phyloP scores from a whole-genome alignment of 2,329 filamentous ascomycete species.

The Fusarium virguliforme region DNA sequence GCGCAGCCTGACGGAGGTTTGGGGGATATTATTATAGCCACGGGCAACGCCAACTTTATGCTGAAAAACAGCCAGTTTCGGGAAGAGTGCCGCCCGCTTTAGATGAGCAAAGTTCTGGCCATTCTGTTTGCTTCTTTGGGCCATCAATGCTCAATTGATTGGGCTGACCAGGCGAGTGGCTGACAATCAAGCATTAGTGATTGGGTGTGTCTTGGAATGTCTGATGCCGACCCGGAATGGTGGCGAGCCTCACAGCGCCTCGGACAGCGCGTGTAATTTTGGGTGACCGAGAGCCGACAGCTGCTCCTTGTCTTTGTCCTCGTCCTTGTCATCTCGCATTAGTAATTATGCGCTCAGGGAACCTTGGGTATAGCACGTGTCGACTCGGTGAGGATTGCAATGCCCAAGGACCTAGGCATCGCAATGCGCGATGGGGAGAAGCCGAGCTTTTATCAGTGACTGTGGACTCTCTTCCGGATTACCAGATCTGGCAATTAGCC shows the following conservation, averaged over 20 bases:
- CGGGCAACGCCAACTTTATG: no score
- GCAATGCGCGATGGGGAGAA: background rate
- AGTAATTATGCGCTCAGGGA: background rate
- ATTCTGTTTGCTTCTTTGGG: background rate
- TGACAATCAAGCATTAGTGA: background rate
- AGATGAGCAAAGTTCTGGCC: background rate
- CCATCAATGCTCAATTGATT: background rate
- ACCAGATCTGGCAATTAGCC: background rate
- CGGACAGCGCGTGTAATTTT: background rate
- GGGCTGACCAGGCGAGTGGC: background rate
- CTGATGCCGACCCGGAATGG: background rate
- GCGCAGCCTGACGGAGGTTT: no score
- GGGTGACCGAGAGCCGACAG: background rate
- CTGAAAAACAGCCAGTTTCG: no score
- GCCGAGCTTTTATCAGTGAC: constrained; percentile 5
- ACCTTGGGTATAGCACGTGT: background rate
- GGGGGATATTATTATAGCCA: no score
- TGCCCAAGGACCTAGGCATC: background rate
- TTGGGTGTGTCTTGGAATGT: background rate
- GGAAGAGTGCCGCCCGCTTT: background rate
- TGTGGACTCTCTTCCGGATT: background rate
- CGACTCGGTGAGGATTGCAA: background rate
- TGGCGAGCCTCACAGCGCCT: background rate
- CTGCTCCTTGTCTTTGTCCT: background rate
- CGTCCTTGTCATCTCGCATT: background rate